Base-by-base conservation (phyloP, 768 basidiomycete genomes). In the Lyophyllum semitale region DNA sequence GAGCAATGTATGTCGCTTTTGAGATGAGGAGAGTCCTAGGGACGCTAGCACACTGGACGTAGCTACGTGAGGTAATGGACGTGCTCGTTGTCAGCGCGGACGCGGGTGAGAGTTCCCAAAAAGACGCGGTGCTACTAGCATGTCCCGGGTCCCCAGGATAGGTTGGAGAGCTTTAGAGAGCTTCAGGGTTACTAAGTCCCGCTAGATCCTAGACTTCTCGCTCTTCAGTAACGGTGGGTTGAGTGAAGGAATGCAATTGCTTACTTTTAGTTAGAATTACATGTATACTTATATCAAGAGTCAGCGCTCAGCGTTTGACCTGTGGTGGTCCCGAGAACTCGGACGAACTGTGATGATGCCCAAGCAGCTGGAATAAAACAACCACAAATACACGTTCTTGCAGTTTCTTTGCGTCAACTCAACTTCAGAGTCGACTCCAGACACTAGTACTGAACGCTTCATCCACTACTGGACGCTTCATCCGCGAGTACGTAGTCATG, bases 111-210 rank as follows among this genome's bases (percentile, higher is more conserved):
- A 15, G 62, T 65, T 17, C 80, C 75, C 32, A 82, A 70, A 2
- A 79, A 77, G 26, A 82, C 67, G 3, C 81, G 75, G 65, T 84
- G 82, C 37, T 65, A 81, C 71, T 3, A 45, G 46, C 8, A 73
- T 37, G 1, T 59, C 43, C 18, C 80, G n/a, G n/a, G n/a, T 79
- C 9, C 80, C 63, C 33, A 65, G 57, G 47, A 71, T 62, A 4
- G 79, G 74, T 40, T 71, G 70, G 61, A 80, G n/a, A n/a, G n/a
- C n/a, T n/a, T n/a, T n/a, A n/a, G n/a, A 80, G 17, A 80, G 73
- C 15, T 56, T 54, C 17, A 53, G 43, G 8, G 35, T 12, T 20
- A 3, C 18, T 20, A 50, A 23, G 8, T 13, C 43, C 17, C 2
- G 2, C 8, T 29, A n/a, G n/a, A n/a, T n/a, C n/a, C 29, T n/a